Evolutionary conservation across 345 rosid genomes (phyloP).

Genomic region (Euphorbia pulcherrima): DNA sequence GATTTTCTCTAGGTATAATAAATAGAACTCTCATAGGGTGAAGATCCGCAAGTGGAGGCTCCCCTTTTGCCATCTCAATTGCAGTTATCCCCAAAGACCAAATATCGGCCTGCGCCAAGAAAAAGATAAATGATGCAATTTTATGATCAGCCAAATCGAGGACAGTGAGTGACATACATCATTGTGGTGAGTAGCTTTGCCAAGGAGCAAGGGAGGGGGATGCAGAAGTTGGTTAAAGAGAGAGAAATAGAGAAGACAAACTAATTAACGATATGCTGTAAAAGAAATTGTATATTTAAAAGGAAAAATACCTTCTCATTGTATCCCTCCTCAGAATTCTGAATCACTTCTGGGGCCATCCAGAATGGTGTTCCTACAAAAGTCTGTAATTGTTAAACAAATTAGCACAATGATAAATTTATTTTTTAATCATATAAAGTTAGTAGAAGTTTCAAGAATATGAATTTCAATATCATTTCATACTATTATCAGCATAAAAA

Average conservation of each 20-base stretch:
- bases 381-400: constrained; percentile 59
- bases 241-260: not conserved
- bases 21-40: constrained; percentile 99
- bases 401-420: constrained; percentile 34
- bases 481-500: not conserved
- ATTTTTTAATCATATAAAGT: constrained; percentile 7
- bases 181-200: not conserved
- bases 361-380: constrained; percentile 99
- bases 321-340: constrained; percentile 86
- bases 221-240: not conserved
- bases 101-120: constrained; percentile 81
- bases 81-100: constrained; percentile 99
- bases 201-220: constrained; percentile 13
- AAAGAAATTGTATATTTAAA: constrained; percentile 10
- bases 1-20: constrained; percentile 98
- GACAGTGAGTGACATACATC: no score
- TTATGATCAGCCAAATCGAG: constrained; percentile 3
- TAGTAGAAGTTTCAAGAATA: not conserved
- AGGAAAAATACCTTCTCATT: constrained; percentile 71
- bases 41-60: constrained; percentile 99
- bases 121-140: constrained; percentile 19
- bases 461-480: not conserved
- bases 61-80: constrained; percentile 99
- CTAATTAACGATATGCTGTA: constrained; percentile 7
- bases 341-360: constrained; percentile 99